Percentiles rank a stretch among this genome's conserved stretches.
Evolutionary conservation across 345 rosid species (phyloP).

Genomic region (Noccaea caerulescens): DNA sequence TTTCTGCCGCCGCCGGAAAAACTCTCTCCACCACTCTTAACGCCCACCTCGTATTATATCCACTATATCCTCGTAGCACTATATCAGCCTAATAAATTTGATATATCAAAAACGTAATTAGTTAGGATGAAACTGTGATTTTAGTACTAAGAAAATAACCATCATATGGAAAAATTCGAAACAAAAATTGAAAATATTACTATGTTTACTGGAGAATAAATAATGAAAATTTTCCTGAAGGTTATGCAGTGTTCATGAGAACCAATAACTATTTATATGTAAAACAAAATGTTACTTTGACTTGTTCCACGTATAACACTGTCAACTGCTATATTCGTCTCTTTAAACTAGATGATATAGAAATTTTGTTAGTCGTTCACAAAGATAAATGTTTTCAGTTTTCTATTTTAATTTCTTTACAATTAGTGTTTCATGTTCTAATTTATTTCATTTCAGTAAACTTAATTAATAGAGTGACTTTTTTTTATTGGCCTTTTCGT

Average conservation of each 20-base stretch:
- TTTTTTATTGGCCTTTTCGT: too few species aligned
- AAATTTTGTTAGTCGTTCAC: too few species aligned
- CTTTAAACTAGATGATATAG: too few species aligned
- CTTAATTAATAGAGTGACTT: too few species aligned
- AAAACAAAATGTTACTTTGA: neutral
- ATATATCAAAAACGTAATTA: neutral
- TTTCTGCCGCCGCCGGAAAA: constrained; percentile 50
- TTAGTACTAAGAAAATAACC: neutral
- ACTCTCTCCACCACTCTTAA: constrained; percentile 61
- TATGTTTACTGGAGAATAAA: neutral
- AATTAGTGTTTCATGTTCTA: too few species aligned
- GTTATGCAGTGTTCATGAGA: neutral
- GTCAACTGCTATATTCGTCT: too few species aligned
- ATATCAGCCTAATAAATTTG: constrained; percentile 53
- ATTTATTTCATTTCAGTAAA: too few species aligned
- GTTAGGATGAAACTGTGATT: neutral
- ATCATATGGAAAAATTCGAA: neutral
- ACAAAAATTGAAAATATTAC: neutral
- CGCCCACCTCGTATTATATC: constrained; percentile 91
- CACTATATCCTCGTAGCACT: constrained; percentile 78
- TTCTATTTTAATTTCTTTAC: too few species aligned
- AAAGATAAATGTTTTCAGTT: too few species aligned
- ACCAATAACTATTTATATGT: neutral
- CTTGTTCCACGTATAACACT: neutral
- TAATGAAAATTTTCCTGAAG: neutral